Percentiles rank a stretch among this genome's conserved stretches.
These are phyloP conservation scores for Boletus rex-veris DNA, from an alignment of 768 basidiomycete species.

Conservation along the genomic window DNA sequence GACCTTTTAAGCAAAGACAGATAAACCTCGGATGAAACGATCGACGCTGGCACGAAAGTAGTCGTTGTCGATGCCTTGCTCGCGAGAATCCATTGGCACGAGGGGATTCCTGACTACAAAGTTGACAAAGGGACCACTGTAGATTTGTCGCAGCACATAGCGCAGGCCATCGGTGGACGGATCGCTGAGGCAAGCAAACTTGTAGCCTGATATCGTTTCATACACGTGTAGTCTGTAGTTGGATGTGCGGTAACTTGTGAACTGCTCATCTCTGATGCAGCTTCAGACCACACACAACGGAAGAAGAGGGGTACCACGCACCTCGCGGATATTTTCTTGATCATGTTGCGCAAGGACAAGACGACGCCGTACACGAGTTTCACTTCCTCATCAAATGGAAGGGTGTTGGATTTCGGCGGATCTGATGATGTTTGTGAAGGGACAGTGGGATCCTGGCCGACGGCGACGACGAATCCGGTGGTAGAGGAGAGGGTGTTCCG, in stretches of 20 bases:
- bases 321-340: slow-evolving; percentile 90
- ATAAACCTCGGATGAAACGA: slow-evolving; percentile 62
- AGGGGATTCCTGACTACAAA: slow-evolving; percentile 93
- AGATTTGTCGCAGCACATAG: slow-evolving; percentile 81
- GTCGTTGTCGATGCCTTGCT: slow-evolving; percentile 89
- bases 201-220: slow-evolving; percentile 89
- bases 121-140: slow-evolving; percentile 91
- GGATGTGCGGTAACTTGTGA: slow-evolving; percentile 87
- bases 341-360: slow-evolving; percentile 87
- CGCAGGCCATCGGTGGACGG: slow-evolving; percentile 80
- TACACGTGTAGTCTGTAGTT: slow-evolving; percentile 91
- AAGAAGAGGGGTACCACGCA: slow-evolving; percentile 6
- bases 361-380: slow-evolving; percentile 97
- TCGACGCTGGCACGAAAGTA: slow-evolving; percentile 81
- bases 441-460: slow-evolving; percentile 41
- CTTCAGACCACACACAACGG: background rate
- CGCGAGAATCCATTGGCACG: slow-evolving; percentile 75
- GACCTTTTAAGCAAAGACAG: slow-evolving; percentile 37
- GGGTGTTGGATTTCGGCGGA: slow-evolving; percentile 40
- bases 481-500: slow-evolving; percentile 62
- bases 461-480: slow-evolving; percentile 68
- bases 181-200: slow-evolving; percentile 92
- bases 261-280: slow-evolving; percentile 73
- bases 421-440: slow-evolving; percentile 16
- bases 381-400: slow-evolving; percentile 95